These are phyloP conservation scores for Chlamydomonas sp. DNA, from an alignment of 139 green algal genomes.

Conservation along the genomic window DNA sequence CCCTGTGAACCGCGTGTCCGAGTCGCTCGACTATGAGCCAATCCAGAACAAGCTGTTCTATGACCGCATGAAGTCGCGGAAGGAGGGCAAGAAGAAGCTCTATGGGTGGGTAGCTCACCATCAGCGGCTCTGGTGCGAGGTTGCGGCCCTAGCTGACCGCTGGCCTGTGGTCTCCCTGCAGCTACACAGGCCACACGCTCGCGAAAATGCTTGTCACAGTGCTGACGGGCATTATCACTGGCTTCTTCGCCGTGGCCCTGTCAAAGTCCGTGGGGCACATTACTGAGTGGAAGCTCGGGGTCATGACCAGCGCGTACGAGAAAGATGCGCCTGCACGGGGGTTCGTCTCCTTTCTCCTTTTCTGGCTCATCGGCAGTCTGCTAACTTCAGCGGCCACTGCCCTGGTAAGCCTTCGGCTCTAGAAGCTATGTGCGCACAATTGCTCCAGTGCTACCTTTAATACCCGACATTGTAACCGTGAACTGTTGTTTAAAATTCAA, in stretches of 20 bases:
- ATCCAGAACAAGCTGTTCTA: constrained; percentile 73
- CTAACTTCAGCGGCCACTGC: constrained; percentile 44
- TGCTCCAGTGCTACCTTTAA: not conserved
- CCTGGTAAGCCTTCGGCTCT: constrained; percentile 38
- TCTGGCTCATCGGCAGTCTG: constrained; percentile 50
- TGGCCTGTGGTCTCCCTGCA: constrained; percentile 25
- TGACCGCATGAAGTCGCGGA: constrained; percentile 52
- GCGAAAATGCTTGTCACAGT: constrained; percentile 78
- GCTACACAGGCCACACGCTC: constrained; percentile 80
- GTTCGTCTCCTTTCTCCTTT: constrained; percentile 41
- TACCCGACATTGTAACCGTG: not conserved
- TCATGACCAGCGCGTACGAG: not conserved
- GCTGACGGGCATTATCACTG: constrained; percentile 73
- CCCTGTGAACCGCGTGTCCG: constrained; percentile 23
- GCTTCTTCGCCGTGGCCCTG: constrained; percentile 63
- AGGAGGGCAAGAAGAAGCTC: constrained; percentile 66
- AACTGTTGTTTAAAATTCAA: not conserved
- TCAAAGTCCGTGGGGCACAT: constrained; percentile 41
- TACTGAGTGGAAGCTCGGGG: constrained; percentile 51
- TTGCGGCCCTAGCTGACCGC: no score
- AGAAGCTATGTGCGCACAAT: not conserved
- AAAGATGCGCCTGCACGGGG: not conserved
- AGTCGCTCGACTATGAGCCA: constrained; percentile 73
- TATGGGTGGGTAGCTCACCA: constrained; percentile 57
- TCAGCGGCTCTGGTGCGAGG: no score